Evolutionary conservation across 352 stramenopile species (phyloP), one percentile per base, ranked within the genome.

Genomic region (Pythium aquatile): DNA sequence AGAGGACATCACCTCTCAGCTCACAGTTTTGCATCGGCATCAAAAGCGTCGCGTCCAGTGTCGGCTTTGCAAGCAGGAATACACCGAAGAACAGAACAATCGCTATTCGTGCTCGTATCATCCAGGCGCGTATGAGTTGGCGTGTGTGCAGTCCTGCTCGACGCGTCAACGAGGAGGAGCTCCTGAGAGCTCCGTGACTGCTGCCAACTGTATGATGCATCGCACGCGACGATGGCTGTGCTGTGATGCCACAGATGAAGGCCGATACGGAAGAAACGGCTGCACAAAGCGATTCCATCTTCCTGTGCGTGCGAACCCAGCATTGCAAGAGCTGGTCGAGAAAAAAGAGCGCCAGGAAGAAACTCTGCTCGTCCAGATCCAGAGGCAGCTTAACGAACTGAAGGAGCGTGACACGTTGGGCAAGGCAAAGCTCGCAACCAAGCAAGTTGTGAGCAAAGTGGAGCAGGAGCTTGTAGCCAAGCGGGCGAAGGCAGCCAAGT

Each of bases 81-180:
- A 92, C 70, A 84, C 85, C 1, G 83, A 93, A 47, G 76, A 81
- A 20, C 83, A 91, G 42, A 93, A 93, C 61, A 83, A 79, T 37
- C 70, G 75, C 3, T 88, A 76, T 40, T 72, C 83, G 13, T 93
- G 85, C 47, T 47, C 69, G 1, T 93, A 91, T 29, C 85, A 93
- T 55, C 73, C 83, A 1, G 79, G 71, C 1, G 66, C 58, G 1
- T 92, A 88, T 58, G 85, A 89, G 55, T 70, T 91, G 26, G 83
- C 83, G 6, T 93, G 83, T 39, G 63, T 83, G 49, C 63, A 73
- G 3, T 78, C 85, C 0, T 93, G 85, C 55, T 32, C 68, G 2
- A 86, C 78, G 9, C 80, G 85, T 6, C 57, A 59, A 17, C 58
- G 42, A 3, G 63, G 44, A n/a, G 46, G 24, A 0, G 65, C 40